Percentiles rank a stretch among this genome's conserved stretches.
phyloP scores from a whole-genome alignment of 2,329 filamentous ascomycete species.

The Colletotrichum spaethianum region DNA sequence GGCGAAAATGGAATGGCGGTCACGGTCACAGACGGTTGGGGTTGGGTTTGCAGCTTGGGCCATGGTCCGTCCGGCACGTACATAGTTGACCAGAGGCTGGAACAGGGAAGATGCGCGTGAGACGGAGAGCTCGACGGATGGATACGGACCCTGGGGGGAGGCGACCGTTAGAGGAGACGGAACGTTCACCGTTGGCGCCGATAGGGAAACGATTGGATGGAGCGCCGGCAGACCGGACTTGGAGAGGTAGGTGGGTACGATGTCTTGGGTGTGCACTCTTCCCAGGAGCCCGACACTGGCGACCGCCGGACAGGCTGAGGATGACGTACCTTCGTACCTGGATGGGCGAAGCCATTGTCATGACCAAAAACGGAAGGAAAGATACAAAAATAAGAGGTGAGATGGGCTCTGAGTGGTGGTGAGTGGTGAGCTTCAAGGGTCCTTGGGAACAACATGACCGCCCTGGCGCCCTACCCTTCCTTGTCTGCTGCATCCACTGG shows the following conservation, averaged over 20 bases:
- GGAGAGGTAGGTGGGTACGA: not conserved
- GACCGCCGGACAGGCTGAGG: not conserved
- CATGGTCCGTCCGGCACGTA: conserved; percentile 30
- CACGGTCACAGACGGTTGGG: conserved; percentile 37
- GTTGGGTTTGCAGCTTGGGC: conserved; percentile 30
- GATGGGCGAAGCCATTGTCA: conserved; percentile 32
- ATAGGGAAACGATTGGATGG: not conserved
- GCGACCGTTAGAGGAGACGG: not conserved
- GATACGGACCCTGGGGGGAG: conserved; percentile 41
- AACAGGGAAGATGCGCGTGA: conserved; percentile 68
- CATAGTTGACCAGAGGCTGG: conserved; percentile 44
- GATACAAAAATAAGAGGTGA: conserved; percentile 34
- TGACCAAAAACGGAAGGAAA: conserved; percentile 39
- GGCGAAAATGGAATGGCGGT: conserved; percentile 37
- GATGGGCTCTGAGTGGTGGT: not conserved
- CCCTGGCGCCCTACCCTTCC: conserved; percentile 2
- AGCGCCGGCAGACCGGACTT: not conserved
- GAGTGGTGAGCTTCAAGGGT: conserved; percentile 26
- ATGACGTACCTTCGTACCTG: conserved; percentile 29
- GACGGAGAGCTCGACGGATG: conserved; percentile 70
- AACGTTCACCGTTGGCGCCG: not conserved
- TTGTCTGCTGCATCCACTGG: conserved; percentile 29
- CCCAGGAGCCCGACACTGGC: not conserved
- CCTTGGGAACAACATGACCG: conserved; percentile 26
- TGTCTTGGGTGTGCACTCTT: not conserved